Base-by-base conservation (phyloP, 768 basidiomycete species). In the Clitopilus hobsonii region DNA sequence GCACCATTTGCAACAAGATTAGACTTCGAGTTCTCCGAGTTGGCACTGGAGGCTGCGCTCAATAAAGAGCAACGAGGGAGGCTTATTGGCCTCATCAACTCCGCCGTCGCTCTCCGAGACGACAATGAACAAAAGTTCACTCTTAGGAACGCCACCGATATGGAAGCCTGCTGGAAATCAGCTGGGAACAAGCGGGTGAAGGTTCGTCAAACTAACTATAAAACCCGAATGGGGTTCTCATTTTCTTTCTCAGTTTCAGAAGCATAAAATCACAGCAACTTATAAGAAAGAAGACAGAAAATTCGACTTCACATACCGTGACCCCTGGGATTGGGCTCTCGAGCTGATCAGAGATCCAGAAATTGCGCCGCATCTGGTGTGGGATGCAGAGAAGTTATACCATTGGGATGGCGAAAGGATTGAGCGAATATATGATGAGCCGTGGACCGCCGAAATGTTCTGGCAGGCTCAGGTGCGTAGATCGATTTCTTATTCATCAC, bases 381-480 rank as follows among this genome's bases (percentile, higher is more conserved):
- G 69, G 67, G 65, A 73, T 63, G 69, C 70, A 1, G 52, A 65
- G 28, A 53, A 45, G 13, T 54, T 60, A 2, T 74, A 52, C 56
- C 67, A 62, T 29, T 68, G 53, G 38, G 59, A 71, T 55, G 66
- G 63, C 0, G n/a, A 36, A 0, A 22, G 28, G 1, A 73, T 60
- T 30, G 54, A 58, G 7, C 57, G 64, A 0, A 67, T 73, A 50
- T 51, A 66, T 24, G 56, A 71, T 50, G 71, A 77, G 45, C 73
- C 74, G 3, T 74, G 72, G 67, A 73, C 71, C 7, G 74, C 66
- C 1, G 49, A 73, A 27, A 16, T 38, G 2, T 74, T 64, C 23
- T 76, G 74, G 74, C 58, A 72, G 4, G 59, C 69, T 4, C 71
- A 76, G 63, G 74, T 72, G 61, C 38, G 75, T 72, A 71, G 58